Base-by-base conservation (phyloP, 371 early-diverging fungal genomes). In the Mortierella sp. region DNA sequence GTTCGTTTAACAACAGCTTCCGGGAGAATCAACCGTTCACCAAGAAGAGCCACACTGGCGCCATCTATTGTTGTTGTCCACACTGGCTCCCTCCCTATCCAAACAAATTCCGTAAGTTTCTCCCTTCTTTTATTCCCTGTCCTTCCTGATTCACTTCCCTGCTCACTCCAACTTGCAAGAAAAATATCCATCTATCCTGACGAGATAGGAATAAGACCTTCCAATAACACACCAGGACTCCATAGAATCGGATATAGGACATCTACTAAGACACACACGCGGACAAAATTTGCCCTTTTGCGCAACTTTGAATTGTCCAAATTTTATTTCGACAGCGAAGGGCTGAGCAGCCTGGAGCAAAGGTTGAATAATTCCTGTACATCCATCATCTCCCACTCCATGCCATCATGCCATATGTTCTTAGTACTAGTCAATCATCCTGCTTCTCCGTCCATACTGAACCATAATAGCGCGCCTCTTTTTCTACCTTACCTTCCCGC, bases 221-320 rank as follows among this genome's bases (percentile, higher is more conserved):
- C 56, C 56, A 56, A n/a, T 7, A 58, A 29, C 12, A 58, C 27
- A n/a, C 58, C 27, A 29, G 60, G 60, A 5, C 60, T 60, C 60
- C 12, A 32, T 60, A 60, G 60, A 60, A 60, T 32, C 60, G 60
- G 32, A 60, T 32, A 71, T 71, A 27, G 70, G 71, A 71, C 71
- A 55, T 76, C 46, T 14, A 46, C 48, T 70, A 44, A 44, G 32
- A 29, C 24, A 16, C 32, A 32, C 60, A 60, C 4, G n/a, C 56
- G 3, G n/a, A n/a, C n/a, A 58, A n/a, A n/a, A 56, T 56, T 29
- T 3, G 3, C 58, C 58, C 10, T 58, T n/a, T 58, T 12, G 58
- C 29, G 60, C 51, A 4, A 51, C 51, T 21, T 51, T 21, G 21
- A 51, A 51, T 7, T 49, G 7, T 44, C 27, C 18, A 3, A 35